Conservation (phyloP, 78 protist species). For the slime mould (Dictyostelium discoideum) region DNA sequence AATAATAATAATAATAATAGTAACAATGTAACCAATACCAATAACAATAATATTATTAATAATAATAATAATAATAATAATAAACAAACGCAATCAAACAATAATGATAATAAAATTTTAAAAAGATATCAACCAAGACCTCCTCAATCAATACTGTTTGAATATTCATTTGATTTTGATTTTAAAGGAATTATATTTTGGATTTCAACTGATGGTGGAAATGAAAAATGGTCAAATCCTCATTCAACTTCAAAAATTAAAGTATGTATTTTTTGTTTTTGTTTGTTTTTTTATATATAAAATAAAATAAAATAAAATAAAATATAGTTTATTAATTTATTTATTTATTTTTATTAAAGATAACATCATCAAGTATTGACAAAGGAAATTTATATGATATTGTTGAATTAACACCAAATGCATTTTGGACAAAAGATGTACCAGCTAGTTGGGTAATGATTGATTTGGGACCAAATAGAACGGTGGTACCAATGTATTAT, state of each 20-base stretch:
- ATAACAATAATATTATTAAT: not conserved
- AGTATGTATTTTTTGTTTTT: not conserved
- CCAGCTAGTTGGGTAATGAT: slow-evolving; percentile 90
- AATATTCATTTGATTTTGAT: slow-evolving; percentile 79
- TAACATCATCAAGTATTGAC: slow-evolving; percentile 47
- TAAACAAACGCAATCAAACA: not conserved
- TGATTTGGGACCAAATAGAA: slow-evolving; percentile 83
- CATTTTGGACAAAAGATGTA: slow-evolving; percentile 90
- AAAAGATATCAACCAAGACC: slow-evolving; percentile 61
- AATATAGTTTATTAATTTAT: no score
- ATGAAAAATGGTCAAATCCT: slow-evolving; percentile 63
- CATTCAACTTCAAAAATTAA: slow-evolving; percentile 27
- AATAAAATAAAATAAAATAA: no score
- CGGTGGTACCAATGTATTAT: slow-evolving; percentile 73
- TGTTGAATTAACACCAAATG: slow-evolving; percentile 53
- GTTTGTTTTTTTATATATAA: not conserved
- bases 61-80: not conserved
- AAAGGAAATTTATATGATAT: slow-evolving; percentile 49
- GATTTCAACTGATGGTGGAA: slow-evolving; percentile 57
- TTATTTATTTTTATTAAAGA: no score
- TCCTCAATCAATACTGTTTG: slow-evolving; percentile 63
- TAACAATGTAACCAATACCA: not conserved
- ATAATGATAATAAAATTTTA: not conserved
- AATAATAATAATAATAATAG: not conserved
- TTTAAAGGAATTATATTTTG: slow-evolving; percentile 73